phyloP scores from a whole-genome alignment of 805 yeast genomes.

The Starmerella khaoyaiensis region DNA sequence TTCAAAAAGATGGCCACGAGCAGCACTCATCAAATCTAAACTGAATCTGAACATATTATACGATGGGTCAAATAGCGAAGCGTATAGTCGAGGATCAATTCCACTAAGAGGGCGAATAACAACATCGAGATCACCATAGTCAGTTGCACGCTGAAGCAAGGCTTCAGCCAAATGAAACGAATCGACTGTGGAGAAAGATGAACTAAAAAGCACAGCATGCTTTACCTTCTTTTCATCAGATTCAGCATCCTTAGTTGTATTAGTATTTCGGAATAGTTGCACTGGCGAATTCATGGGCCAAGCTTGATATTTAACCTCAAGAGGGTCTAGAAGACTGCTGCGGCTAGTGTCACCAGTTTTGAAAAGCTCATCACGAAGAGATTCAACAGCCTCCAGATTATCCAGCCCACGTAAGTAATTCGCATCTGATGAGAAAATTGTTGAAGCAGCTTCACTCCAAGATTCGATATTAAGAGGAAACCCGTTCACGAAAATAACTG shows the following conservation, averaged over 20 bases:
- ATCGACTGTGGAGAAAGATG: constrained; percentile 7
- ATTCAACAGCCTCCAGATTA: background rate
- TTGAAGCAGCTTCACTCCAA: constrained; percentile 24
- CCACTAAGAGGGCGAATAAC: constrained; percentile 14
- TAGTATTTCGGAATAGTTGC: constrained; percentile 6
- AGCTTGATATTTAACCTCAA: background rate
- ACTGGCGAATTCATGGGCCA: constrained; percentile 13
- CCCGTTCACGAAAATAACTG: constrained; percentile 62
- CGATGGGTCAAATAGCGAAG: constrained; percentile 6
- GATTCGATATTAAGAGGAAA: constrained; percentile 7
- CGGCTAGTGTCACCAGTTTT: constrained; percentile 10
- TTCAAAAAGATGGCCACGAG: constrained; percentile 11
- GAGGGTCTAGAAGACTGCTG: constrained; percentile 13
- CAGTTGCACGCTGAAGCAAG: constrained; percentile 3
- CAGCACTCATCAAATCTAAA: constrained; percentile 10
- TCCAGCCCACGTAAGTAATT: constrained; percentile 23
- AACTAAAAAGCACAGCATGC: constrained; percentile 11
- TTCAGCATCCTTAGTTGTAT: background rate
- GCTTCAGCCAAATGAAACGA: constrained; percentile 7
- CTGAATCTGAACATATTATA: constrained; percentile 14
- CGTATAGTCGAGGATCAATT: constrained; percentile 10
- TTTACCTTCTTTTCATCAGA: background rate
- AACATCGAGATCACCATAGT: constrained; percentile 9
- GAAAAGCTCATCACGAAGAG: constrained; percentile 16
- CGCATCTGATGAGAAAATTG: constrained; percentile 39